Evolutionary conservation across 2,329 filamentous ascomycete species (phyloP).

Genomic region (Fusarium tanahbumbuense): DNA sequence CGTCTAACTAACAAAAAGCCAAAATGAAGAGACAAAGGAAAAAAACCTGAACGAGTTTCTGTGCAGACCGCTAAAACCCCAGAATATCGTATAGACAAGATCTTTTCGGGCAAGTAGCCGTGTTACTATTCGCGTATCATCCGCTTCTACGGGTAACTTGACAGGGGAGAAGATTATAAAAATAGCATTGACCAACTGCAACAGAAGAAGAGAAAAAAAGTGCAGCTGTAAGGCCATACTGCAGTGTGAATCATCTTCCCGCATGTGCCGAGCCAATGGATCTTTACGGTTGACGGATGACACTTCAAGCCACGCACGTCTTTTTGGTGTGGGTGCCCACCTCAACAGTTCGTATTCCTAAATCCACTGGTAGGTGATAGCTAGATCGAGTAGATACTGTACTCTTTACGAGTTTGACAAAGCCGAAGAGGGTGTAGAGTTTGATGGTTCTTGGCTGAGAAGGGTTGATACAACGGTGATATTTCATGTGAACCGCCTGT

Average conservation of each 20-base stretch:
- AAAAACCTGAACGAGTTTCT: conserved; percentile 16
- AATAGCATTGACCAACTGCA: not conserved
- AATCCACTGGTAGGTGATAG: conserved; percentile 13
- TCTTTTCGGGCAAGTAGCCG: conserved; percentile 14
- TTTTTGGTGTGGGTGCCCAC: conserved; percentile 36
- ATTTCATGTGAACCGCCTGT: not conserved
- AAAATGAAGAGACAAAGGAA: not conserved
- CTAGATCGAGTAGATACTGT: no score
- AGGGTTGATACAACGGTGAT: not conserved
- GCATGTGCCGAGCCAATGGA: conserved; percentile 34
- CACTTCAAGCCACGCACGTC: conserved; percentile 37
- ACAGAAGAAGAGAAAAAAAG: not conserved
- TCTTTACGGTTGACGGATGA: conserved; percentile 28
- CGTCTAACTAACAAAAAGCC: not conserved
- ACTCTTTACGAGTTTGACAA: conserved; percentile 17
- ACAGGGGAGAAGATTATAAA: not conserved
- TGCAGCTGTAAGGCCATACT: conserved; percentile 11
- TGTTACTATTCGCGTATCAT: conserved; percentile 36
- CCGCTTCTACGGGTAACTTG: not conserved
- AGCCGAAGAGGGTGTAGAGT: not conserved
- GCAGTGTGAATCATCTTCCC: conserved; percentile 32
- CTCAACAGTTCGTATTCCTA: conserved; percentile 46
- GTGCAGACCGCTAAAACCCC: conserved; percentile 34
- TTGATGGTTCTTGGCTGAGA: conserved; percentile 1
- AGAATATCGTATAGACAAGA: conserved; percentile 18